A percentile compares a stretch with the other conserved stretches of the same genome.
Conservation (phyloP, 805 yeast genomes). For the Pichia ethanolica region DNA sequence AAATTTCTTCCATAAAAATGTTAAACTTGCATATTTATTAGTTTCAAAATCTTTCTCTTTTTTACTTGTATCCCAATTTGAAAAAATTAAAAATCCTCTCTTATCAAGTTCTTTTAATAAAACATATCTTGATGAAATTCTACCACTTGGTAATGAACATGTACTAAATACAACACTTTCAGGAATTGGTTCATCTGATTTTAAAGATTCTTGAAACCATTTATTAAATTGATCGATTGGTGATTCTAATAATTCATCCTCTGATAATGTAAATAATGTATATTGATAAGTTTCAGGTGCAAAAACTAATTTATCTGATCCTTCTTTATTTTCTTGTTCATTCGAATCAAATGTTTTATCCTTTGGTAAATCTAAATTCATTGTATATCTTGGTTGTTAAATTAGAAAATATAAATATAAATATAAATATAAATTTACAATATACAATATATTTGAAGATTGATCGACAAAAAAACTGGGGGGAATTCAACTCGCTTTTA, state of each 20-base stretch:
- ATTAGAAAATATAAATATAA: neutral
- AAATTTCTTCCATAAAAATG: conserved; percentile 84
- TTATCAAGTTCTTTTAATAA: conserved; percentile 84
- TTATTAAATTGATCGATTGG: conserved; percentile 74
- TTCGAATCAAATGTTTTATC: conserved; percentile 9
- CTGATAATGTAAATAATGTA: conserved; percentile 55
- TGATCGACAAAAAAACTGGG: too few relatives aligned
- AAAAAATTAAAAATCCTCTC: conserved; percentile 77
- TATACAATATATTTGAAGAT: too few relatives aligned
- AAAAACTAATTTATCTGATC: conserved; percentile 31
- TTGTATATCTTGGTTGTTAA: neutral
- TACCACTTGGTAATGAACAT: conserved; percentile 81
- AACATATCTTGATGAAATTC: conserved; percentile 78
- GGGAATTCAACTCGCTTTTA: neutral
- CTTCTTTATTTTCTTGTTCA: neutral
- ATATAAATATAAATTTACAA: neutral
- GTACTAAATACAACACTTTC: conserved; percentile 88
- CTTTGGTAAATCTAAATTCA: conserved; percentile 19
- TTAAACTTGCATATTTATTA: conserved; percentile 75
- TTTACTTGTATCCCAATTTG: conserved; percentile 86
- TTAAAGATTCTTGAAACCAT: conserved; percentile 79
- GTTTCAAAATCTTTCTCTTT: conserved; percentile 63
- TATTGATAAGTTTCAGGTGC: conserved; percentile 90
- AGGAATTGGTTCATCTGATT: conserved; percentile 53
- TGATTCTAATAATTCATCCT: conserved; percentile 41